These are phyloP conservation scores for Blastobotrys arbuscula DNA, from an alignment of 1,139 yeast species.

Conservation along the genomic window DNA sequence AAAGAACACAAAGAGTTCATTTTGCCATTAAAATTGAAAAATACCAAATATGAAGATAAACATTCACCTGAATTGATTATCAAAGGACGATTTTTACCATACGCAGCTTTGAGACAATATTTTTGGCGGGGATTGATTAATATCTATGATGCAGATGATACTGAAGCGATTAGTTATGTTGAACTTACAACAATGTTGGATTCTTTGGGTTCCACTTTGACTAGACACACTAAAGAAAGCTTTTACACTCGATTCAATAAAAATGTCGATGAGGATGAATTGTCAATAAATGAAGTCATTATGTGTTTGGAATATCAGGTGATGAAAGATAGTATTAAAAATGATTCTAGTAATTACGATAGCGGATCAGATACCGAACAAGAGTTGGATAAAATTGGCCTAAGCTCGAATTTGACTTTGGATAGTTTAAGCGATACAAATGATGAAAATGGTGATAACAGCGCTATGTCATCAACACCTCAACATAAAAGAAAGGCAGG, in stretches of 20 bases:
- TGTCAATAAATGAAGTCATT: conserved; percentile 53
- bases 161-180: conserved; percentile 44
- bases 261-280: conserved; percentile 44
- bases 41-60: conserved; percentile 34
- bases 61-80: conserved; percentile 53
- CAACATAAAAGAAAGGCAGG: conserved; percentile 13
- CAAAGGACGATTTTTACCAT: conserved; percentile 63
- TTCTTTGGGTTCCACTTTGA: conserved; percentile 54
- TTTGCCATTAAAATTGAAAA: conserved; percentile 36
- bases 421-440: conserved; percentile 1
- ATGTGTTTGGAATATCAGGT: conserved; percentile 45
- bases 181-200: conserved; percentile 58
- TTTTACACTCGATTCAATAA: conserved; percentile 44
- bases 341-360: conserved; percentile 1
- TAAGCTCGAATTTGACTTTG: background rate
- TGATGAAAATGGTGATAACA: background rate
- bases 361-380: background rate
- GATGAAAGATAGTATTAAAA: conserved; percentile 26
- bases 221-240: conserved; percentile 42
- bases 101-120: conserved; percentile 55
- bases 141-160: conserved; percentile 46
- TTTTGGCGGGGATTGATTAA: conserved; percentile 65
- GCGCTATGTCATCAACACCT: background rate
- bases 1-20: conserved; percentile 22
- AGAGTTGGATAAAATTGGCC: background rate